phyloP scores from a whole-genome alignment of 2,329 filamentous ascomycete genomes.

The Alternaria gansuensis region DNA sequence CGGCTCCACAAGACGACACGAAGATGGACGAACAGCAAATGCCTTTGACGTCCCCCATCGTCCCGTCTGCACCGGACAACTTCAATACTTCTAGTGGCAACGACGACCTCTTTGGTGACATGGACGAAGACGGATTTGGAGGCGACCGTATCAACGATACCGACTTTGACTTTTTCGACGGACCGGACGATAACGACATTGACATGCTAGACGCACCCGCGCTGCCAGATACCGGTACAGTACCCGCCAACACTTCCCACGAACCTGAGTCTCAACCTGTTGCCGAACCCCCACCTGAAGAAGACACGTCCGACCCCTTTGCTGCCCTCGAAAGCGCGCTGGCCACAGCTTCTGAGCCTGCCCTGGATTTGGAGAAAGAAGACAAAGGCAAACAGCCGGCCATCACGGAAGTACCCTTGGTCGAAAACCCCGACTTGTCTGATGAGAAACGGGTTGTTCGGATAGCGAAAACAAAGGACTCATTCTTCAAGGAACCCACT shows the following conservation, averaged over 20 bases:
- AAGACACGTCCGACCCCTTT: constrained; percentile 40
- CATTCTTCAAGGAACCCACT: constrained; percentile 35
- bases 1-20: constrained; percentile 38
- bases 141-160: constrained; percentile 80
- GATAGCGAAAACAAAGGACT: not conserved
- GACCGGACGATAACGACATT: constrained; percentile 58
- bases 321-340: constrained; percentile 45
- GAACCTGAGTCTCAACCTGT: not conserved
- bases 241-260: constrained; percentile 8
- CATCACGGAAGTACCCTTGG: not conserved
- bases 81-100: constrained; percentile 38
- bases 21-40: constrained; percentile 33
- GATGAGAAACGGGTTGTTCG: not conserved
- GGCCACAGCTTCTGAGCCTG: constrained; percentile 21
- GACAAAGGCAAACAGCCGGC: constrained; percentile 14
- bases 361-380: constrained; percentile 5
- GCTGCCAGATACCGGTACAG: constrained; percentile 27
- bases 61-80: constrained; percentile 34
- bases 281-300: constrained; percentile 26
- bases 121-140: constrained; percentile 75
- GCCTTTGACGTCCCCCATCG: constrained; percentile 36
- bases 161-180: constrained; percentile 86
- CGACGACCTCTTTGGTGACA: constrained; percentile 71
- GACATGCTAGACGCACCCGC: constrained; percentile 46
- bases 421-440: not conserved